Evolutionary conservation across 495 filamentous ascomycete species (phyloP), one percentile per base, ranked within the genome.

Genomic region (Penicillium daleae): DNA sequence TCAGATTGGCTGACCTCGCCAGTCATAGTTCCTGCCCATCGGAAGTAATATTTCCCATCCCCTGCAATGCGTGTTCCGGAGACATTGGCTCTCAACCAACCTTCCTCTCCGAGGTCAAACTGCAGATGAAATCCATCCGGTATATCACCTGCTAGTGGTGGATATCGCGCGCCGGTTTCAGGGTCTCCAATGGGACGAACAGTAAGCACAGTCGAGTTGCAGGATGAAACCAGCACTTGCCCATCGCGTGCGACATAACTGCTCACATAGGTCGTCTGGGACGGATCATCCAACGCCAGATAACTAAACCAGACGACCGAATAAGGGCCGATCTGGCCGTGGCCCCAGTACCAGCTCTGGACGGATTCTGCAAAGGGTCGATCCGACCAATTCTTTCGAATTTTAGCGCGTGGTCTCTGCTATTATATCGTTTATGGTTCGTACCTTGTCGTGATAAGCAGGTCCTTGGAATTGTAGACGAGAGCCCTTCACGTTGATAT

Each of bases 361-460:
- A 72, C 63, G 1, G 65, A 64, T 26, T 66, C 62, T 4, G 44
- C 32, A 24, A 72, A 68, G 1, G 67, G 61, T 51, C 52, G 51
- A 56, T 72, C 63, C 0, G 72, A 69, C 75, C 76, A 79, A 40
- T 77, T 79, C 64, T 69, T 6, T 10, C 2, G 17, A 24, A 15
- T 46, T 0, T 27, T 13, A n/a, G 22, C 6, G 13, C 19, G 5
- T 33, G 17, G 35, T 39, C 12, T 13, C 17, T 17, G 4, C 1
- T 17, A 4, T 15, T 39, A 12, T 17, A 4, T 17, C 3, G 1
- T 5, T 3, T 15, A 5, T 27, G 35, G 13, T 15, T 21, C 59
- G 40, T 29, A 76, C 74, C 66, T 78, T 76, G 53, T 82, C 79
- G 61, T 79, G 76, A 60, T 79, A 82, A 22, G 67, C 78, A 19